These are phyloP conservation scores for Grigorovia yakushimaensis DNA, from an alignment of 805 yeast genomes.

Conservation along the genomic window DNA sequence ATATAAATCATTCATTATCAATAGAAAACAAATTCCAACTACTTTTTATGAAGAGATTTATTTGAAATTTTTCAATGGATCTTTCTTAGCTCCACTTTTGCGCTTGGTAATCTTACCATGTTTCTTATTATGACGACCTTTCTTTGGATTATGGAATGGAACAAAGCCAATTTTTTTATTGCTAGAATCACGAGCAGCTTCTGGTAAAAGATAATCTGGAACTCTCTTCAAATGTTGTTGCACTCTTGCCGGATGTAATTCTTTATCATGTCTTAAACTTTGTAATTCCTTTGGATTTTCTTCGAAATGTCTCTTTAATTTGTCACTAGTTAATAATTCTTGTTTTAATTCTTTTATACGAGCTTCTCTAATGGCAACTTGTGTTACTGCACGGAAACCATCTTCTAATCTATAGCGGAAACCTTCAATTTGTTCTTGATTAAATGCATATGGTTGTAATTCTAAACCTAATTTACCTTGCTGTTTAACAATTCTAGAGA, in stretches of 20 bases:
- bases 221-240: conserved; percentile 84
- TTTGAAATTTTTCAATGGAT: conserved; percentile 56
- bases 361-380: conserved; percentile 84
- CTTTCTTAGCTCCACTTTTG: conserved; percentile 36
- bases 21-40: too few relatives aligned
- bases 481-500: conserved; percentile 64
- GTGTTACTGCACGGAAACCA: conserved; percentile 91
- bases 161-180: conserved; percentile 56
- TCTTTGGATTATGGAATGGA: conserved; percentile 49
- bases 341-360: conserved; percentile 79
- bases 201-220: conserved; percentile 86
- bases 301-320: conserved; percentile 87
- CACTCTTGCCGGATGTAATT: conserved; percentile 68
- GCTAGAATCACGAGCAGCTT: conserved; percentile 49
- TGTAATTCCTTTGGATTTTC: conserved; percentile 93
- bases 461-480: conserved; percentile 68
- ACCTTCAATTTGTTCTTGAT: conserved; percentile 84
- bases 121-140: conserved; percentile 20
- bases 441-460: conserved; percentile 80
- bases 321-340: conserved; percentile 81
- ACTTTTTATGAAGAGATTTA: too few relatives aligned
- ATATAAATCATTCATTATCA: neutral
- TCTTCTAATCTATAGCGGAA: conserved; percentile 96
- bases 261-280: conserved; percentile 85
- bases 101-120: conserved; percentile 36